Percentiles rank a stretch among this genome's conserved stretches.
These are phyloP conservation scores for Barbatosphaeria neglecta DNA, from an alignment of 495 filamentous ascomycete species.

Conservation along the genomic window DNA sequence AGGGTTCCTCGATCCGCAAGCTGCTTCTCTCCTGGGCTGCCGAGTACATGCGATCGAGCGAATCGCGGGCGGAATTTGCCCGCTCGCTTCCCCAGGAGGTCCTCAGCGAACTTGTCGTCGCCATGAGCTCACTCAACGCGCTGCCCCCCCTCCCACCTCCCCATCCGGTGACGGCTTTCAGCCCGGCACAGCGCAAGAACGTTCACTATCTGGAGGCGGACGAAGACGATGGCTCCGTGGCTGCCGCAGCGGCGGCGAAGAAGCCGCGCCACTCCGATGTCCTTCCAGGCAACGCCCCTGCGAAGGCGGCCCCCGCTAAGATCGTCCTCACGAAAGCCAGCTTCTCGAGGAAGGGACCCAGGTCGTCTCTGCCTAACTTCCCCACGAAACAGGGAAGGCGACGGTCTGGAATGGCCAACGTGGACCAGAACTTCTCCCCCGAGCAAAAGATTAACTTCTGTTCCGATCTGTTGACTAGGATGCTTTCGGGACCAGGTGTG, in stretches of 20 bases:
- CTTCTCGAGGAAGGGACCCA: too few relatives aligned
- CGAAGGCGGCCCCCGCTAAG: conserved; percentile 7
- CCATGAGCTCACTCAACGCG: conserved; percentile 38
- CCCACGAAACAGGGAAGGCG: conserved; percentile 20
- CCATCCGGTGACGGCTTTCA: conserved; percentile 2
- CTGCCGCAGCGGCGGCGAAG: conserved; percentile 12
- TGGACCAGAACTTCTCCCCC: conserved; percentile 18
- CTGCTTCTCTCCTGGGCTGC: conserved; percentile 44
- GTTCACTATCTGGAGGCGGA: conserved; percentile 24
- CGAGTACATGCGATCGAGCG: conserved; percentile 42
- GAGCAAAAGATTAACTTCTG: conserved; percentile 40
- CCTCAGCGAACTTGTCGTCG: conserved; percentile 41
- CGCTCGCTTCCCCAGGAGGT: conserved; percentile 43
- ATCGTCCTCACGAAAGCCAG: too few relatives aligned
- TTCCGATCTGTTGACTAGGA: conserved; percentile 36
- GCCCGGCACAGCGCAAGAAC: conserved; percentile 18
- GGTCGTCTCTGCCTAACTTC: conserved; percentile 14
- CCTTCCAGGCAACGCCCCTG: conserved; percentile 6
- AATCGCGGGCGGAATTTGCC: conserved; percentile 36
- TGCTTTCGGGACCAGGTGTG: conserved; percentile 42
- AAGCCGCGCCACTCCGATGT: conserved; percentile 26
- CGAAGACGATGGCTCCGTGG: conserved; percentile 11
- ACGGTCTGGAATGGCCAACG: conserved; percentile 10
- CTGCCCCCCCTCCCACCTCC: conserved; percentile 15
- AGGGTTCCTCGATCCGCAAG: conserved; percentile 40